A percentile compares a stretch with the other conserved stretches of the same genome.
These are phyloP conservation scores for Macrocystidia cucumis DNA, from an alignment of 1,284 basidiomycete genomes.

Conservation along the genomic window DNA sequence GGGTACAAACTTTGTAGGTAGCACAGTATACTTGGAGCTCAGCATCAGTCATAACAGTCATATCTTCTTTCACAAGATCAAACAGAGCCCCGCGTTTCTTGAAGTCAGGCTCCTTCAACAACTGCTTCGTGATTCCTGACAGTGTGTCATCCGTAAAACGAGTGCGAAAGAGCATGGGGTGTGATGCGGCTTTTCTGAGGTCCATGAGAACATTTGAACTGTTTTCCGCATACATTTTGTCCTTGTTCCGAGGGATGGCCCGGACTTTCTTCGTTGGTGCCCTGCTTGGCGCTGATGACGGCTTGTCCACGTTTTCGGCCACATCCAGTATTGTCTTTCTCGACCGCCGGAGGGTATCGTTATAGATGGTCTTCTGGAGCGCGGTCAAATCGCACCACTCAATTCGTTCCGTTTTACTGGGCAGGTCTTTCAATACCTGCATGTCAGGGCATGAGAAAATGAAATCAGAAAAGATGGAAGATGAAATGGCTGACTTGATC, in stretches of 20 bases:
- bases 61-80: conserved; percentile 84
- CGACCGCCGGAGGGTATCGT: conserved; percentile 78
- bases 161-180: conserved; percentile 92
- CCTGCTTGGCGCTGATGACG: conserved; percentile 23
- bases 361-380: conserved; percentile 80
- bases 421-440: conserved; percentile 88
- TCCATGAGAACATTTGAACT: conserved; percentile 94
- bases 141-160: conserved; percentile 78
- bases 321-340: conserved; percentile 73
- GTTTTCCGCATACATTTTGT: conserved; percentile 70
- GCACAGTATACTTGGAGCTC: conserved; percentile 81
- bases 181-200: conserved; percentile 89
- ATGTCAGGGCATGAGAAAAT: conserved; percentile 3
- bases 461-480: too few species aligned
- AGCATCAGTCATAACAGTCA: conserved; percentile 93
- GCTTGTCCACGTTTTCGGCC: conserved; percentile 27
- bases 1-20: conserved; percentile 64
- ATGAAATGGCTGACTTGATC: conserved; percentile 53
- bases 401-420: conserved; percentile 87
- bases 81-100: conserved; percentile 72
- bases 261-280: conserved; percentile 41
- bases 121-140: conserved; percentile 68
- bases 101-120: conserved; percentile 89
- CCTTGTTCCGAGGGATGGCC: conserved; percentile 41
- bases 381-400: conserved; percentile 93